phyloP scores from a whole-genome alignment of 164 flowering plant species.

The Platanus orientalis region DNA sequence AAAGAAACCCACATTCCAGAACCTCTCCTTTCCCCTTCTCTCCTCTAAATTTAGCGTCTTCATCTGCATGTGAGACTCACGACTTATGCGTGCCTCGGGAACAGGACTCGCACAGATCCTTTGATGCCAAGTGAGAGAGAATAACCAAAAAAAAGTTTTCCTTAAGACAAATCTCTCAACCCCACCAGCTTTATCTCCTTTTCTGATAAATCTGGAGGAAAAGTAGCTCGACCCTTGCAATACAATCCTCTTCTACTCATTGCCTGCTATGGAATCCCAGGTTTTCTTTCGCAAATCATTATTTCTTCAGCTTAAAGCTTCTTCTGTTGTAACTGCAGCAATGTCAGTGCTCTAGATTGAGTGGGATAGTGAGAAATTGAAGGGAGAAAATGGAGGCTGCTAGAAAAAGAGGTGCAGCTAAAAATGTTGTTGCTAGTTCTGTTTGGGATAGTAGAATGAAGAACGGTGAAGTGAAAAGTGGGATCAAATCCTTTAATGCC shows the following conservation, averaged over 20 bases:
- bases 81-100: conserved; percentile 9
- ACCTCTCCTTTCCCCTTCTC: too few species aligned
- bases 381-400: conserved; percentile 18
- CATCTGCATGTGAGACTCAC: too few species aligned
- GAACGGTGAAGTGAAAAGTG: too few species aligned
- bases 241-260: conserved; percentile 8
- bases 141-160: neutral
- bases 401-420: conserved; percentile 15
- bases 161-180: neutral
- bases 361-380: neutral
- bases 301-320: conserved; percentile 22
- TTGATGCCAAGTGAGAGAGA: conserved; percentile 8
- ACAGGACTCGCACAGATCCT: conserved; percentile 7
- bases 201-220: neutral
- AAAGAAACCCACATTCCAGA: too few species aligned
- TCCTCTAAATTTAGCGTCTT: too few species aligned
- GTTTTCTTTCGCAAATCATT: conserved; percentile 19
- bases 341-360: neutral
- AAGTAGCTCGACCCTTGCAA: conserved; percentile 7
- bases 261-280: conserved; percentile 17
- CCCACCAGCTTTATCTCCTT: conserved; percentile 5
- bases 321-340: neutral
- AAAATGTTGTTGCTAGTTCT: conserved; percentile 1
- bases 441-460: too few species aligned
- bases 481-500: too few species aligned